Percentiles rank a stretch among this genome's conserved stretches.
These are phyloP conservation scores for Phytophthora parvispora DNA, from an alignment of 352 stramenopile species.

Conservation along the genomic window DNA sequence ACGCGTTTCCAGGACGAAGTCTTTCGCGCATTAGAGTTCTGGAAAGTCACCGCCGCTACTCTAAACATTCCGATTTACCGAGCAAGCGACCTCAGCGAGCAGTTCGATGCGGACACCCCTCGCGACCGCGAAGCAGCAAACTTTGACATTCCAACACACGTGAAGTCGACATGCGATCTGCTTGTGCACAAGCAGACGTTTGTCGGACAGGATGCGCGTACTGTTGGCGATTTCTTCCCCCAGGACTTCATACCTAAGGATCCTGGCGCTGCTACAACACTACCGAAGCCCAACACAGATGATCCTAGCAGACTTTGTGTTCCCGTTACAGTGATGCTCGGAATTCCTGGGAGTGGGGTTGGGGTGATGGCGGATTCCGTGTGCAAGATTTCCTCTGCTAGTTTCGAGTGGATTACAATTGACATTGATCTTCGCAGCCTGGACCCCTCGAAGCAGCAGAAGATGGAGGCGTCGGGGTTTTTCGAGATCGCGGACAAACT, in stretches of 20 bases:
- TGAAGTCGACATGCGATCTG: conserved; percentile 32
- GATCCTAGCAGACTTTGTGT: conserved; percentile 47
- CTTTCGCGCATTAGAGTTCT: conserved; percentile 56
- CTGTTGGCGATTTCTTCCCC: conserved; percentile 53
- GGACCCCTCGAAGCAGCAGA: conserved; percentile 21
- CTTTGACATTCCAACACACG: conserved; percentile 23
- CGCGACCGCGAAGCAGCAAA: conserved; percentile 31
- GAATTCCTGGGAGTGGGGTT: conserved; percentile 72
- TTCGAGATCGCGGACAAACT: conserved; percentile 35
- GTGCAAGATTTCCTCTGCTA: conserved; percentile 55
- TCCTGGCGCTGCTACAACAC: conserved; percentile 36
- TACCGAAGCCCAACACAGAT: conserved; percentile 43
- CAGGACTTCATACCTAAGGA: conserved; percentile 75
- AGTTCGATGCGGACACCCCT: conserved; percentile 53
- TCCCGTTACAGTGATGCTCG: conserved; percentile 68
- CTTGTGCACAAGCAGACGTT: conserved; percentile 31
- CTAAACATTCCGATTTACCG: conserved; percentile 68
- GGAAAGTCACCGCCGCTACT: conserved; percentile 58
- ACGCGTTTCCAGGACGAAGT: conserved; percentile 78
- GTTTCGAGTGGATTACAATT: conserved; percentile 57
- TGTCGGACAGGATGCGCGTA: conserved; percentile 20
- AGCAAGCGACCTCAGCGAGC: conserved; percentile 47
- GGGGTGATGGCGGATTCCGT: conserved; percentile 45
- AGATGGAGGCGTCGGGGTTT: conserved; percentile 38
- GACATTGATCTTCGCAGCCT: conserved; percentile 47